Base-by-base conservation (phyloP, 2,329 filamentous ascomycete genomes). In the Hypoxylon sp. region DNA sequence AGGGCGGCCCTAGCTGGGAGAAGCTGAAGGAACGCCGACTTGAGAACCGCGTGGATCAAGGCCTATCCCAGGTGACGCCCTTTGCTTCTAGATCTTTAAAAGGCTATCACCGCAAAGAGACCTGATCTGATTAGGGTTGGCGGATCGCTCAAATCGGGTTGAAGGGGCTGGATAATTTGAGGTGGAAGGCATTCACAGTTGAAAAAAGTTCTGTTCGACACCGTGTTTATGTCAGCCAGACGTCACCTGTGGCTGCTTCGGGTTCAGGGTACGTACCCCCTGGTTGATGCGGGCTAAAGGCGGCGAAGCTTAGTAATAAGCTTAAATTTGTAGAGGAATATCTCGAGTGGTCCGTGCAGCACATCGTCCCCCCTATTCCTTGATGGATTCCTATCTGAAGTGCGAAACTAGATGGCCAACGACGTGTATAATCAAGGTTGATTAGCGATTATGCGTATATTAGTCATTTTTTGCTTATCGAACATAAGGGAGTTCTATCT, bases 171-270 rank as follows among this genome's bases (percentile, higher is more conserved):
- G 15, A 52, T 37, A 2, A 11, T 37, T 29, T 7, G 13, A n/a
- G n/a, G 24, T 37, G 13, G 19, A 39, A 19, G 35, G 27, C 8
- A 32, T 58, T 61, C 65, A 69, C 62, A 71, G 69, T 71, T 51
- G 46, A 47, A 59, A 58, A 68, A 71, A 62, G 47, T 55, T 68
- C 32, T 68, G 51, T 44, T 17, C 44, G 29, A 54, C 65, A 69
- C 68, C 50, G 68, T 69, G 65, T 58, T 61, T 19, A 35, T 53
- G 47, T 37, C 21, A 52, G 21, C 39, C 8, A 27, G 51, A 67
- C 55, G 59, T 61, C 53, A 66, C 19, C 51, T 27, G n/a, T 29
- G 5, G 31, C 11, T 24, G 24, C 11, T 13, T 17, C 21, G 17
- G n/a, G 42, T 35, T 6, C 11, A 15, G 13, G 24, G 15, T 44